Percentiles rank a stretch among this genome's conserved stretches.
These are phyloP conservation scores for Penicillium aurantiogriseum DNA, from an alignment of 2,329 filamentous ascomycete genomes.

Conservation along the genomic window DNA sequence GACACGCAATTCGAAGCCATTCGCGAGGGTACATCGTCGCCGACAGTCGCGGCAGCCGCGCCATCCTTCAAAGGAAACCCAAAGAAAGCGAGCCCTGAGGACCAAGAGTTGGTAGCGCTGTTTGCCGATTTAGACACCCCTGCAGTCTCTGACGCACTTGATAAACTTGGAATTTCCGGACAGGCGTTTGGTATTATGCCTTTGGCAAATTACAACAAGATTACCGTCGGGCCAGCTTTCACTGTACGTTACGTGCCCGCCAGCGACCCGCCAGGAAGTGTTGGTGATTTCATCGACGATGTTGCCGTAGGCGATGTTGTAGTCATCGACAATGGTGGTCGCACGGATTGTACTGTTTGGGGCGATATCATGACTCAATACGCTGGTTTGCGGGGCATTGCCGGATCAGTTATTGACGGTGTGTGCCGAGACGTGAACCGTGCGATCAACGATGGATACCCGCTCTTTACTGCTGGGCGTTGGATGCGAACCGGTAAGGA, in stretches of 20 bases:
- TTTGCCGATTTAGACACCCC: constrained; percentile 22
- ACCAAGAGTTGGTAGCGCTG: constrained; percentile 17
- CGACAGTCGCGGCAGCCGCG: neutral
- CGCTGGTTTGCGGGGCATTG: constrained; percentile 30
- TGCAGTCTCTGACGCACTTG: constrained; percentile 22
- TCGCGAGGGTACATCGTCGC: neutral
- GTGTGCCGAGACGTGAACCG: constrained; percentile 35
- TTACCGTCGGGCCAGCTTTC: constrained; percentile 34
- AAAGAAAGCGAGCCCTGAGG: constrained; percentile 11
- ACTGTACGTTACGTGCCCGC: constrained; percentile 33
- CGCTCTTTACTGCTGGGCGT: constrained; percentile 32
- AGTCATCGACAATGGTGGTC: constrained; percentile 36
- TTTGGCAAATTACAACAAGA: constrained; percentile 27
- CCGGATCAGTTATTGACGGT: constrained; percentile 36
- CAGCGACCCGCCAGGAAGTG: constrained; percentile 25
- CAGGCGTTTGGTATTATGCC: constrained; percentile 22
- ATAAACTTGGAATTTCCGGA: constrained; percentile 22
- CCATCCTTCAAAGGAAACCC: neutral
- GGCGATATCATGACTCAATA: constrained; percentile 41
- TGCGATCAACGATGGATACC: constrained; percentile 30
- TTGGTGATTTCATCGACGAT: constrained; percentile 36
- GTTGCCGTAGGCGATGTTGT: constrained; percentile 39
- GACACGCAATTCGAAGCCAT: constrained; percentile 23
- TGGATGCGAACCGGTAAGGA: constrained; percentile 39
- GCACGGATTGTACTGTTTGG: constrained; percentile 39